Base-by-base conservation (phyloP, 495 filamentous ascomycete genomes). In the Xylaria palmicola region DNA sequence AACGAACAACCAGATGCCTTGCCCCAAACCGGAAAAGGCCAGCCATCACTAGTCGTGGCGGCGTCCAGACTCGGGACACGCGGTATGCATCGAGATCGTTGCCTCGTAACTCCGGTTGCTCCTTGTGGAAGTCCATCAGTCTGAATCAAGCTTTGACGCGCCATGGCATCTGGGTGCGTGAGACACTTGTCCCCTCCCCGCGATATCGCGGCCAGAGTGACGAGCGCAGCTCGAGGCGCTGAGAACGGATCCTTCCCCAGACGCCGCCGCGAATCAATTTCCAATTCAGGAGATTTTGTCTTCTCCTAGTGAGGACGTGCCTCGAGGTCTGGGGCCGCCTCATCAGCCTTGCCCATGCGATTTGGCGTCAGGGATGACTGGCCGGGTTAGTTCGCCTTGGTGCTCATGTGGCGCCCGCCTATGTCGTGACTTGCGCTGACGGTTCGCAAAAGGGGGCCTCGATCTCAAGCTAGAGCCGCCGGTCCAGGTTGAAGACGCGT, bases 401-500 rank as follows among this genome's bases (percentile, higher is more conserved):
- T 56, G 32, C 44, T 34, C 15, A 7, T 40, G 53, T 26, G 53
- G 37, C 53, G 43, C 26, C n/a, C n/a, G 43, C 39, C 34, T 20
- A 10, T 44, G 51, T 55, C 15, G 36, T 55, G 36, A 30, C 22
- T 41, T 41, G 6, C 29, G 22, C 51, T 52, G 24, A 55, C 36
- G 36, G 19, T 20, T 55, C 34, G 6, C n/a, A n/a, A 9, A 40
- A 19, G 34, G 9, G 34, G 10, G 3, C n/a, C 2, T 55, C 20
- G 34, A 27, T 54, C 19, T 29, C 13, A 30, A 26, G 1, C 1
- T 41, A 34, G 29, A 55, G 51, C 20, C 22, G 29, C 22, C 17
- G 53, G 9, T 44, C 53, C 44, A 34, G 39, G 32, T 44, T 39
- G 39, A 56, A 44, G 53, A 37, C 53, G 53, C 53, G 53, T 44